Conservation (phyloP, 352 stramenopile species). For the Phytophthora pistaciae region DNA sequence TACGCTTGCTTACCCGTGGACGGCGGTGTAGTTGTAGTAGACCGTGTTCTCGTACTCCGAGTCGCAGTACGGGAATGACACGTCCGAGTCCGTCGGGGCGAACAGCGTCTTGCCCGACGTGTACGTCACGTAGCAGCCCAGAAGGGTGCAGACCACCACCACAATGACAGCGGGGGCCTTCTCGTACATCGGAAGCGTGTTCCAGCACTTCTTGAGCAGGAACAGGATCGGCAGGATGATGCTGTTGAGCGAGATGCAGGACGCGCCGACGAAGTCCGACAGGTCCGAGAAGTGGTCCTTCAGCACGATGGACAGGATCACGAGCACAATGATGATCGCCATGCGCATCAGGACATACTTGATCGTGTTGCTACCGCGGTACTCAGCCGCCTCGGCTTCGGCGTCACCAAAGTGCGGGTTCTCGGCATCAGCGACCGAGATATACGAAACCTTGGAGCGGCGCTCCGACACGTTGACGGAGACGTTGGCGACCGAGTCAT, state of each 20-base stretch:
- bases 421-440: slow-evolving; percentile 34
- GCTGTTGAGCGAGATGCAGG: slow-evolving; percentile 52
- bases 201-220: slow-evolving; percentile 36
- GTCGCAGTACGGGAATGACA: slow-evolving; percentile 29
- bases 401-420: slow-evolving; percentile 30
- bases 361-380: slow-evolving; percentile 36
- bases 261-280: slow-evolving; percentile 53
- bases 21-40: slow-evolving; percentile 38
- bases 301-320: slow-evolving; percentile 49
- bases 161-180: slow-evolving; percentile 20
- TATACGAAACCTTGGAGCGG: slow-evolving; percentile 40
- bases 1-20: slow-evolving; percentile 19
- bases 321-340: slow-evolving; percentile 40
- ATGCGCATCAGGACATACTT: slow-evolving; percentile 51
- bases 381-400: slow-evolving; percentile 34
- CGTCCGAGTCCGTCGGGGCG: slow-evolving; percentile 23
- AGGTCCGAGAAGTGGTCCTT: slow-evolving; percentile 53
- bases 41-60: slow-evolving; percentile 31
- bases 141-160: slow-evolving; percentile 21
- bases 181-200: slow-evolving; percentile 24
- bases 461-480: slow-evolving; percentile 36
- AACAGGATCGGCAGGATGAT: slow-evolving; percentile 45
- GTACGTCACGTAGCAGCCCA: slow-evolving; percentile 34
- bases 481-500: slow-evolving; percentile 30
- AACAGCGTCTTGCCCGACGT: slow-evolving; percentile 33